Evolutionary conservation across 192 early-diverging fungal genomes (phyloP).

Genomic region (Coemansia sp.): DNA sequence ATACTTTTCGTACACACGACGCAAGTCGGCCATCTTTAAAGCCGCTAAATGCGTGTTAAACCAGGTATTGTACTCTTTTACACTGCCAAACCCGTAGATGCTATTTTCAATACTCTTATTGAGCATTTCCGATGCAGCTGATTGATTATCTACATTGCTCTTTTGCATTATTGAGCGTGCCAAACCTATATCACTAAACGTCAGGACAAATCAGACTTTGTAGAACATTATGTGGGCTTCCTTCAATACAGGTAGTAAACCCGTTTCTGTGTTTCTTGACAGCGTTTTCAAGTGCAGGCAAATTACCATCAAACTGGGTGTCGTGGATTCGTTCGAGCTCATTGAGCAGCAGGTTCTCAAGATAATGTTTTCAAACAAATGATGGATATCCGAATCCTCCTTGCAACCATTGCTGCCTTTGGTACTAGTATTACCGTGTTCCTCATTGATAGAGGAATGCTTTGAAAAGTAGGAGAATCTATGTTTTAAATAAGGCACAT

Average conservation of each 20-base stretch:
- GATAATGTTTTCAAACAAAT: slow-evolving; percentile 64
- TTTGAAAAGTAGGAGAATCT: slow-evolving; percentile 28
- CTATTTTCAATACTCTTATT: slow-evolving; percentile 10
- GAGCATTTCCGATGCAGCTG: slow-evolving; percentile 26
- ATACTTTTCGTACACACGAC: slow-evolving; percentile 37
- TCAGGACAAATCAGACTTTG: slow-evolving; percentile 25
- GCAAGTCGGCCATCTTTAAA: slow-evolving; percentile 29
- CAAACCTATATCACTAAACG: slow-evolving; percentile 46
- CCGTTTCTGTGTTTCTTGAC: slow-evolving; percentile 22
- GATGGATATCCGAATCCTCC: slow-evolving; percentile 38
- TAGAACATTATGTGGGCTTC: slow-evolving; percentile 25
- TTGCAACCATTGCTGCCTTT: slow-evolving; percentile 6
- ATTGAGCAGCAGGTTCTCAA: slow-evolving; percentile 57
- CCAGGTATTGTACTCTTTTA: slow-evolving; percentile 18
- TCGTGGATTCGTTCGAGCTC: slow-evolving; percentile 58
- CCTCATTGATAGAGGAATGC: slow-evolving; percentile 25
- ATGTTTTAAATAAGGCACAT: slow-evolving; percentile 52
- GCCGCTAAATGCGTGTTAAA: slow-evolving; percentile 29
- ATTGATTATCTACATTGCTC: not conserved
- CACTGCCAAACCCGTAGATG: slow-evolving; percentile 32
- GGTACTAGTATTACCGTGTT: slow-evolving; percentile 17
- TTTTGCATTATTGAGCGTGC: slow-evolving; percentile 33
- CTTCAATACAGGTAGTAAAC: slow-evolving; percentile 31
- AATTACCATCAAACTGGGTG: slow-evolving; percentile 41
- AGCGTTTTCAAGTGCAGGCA: slow-evolving; percentile 22